Evolutionary conservation across 768 basidiomycete species (phyloP).

Genomic region (Pholiota conissans): DNA sequence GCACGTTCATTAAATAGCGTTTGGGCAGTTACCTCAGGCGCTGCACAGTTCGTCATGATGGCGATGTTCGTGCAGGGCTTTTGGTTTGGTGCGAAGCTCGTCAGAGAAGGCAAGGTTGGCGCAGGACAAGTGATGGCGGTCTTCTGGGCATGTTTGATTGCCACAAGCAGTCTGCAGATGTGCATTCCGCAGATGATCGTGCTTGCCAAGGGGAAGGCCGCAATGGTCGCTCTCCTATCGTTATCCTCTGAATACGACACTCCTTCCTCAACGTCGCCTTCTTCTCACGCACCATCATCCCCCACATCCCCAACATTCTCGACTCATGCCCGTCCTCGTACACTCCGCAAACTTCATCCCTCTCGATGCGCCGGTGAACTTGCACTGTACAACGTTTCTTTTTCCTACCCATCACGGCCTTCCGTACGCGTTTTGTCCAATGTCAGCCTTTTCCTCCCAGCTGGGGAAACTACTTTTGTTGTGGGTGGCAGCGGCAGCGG

Average conservation of each 20-base stretch:
- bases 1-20: conserved; percentile 59
- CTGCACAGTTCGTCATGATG: conserved; percentile 82
- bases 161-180: conserved; percentile 84
- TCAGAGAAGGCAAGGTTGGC: conserved; percentile 67
- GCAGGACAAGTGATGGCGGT: conserved; percentile 91
- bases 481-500: conserved; percentile 92
- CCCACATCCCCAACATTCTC: conserved; percentile 37
- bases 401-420: conserved; percentile 82
- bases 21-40: conserved; percentile 72
- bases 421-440: conserved; percentile 65
- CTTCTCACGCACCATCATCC: conserved; percentile 3
- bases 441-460: conserved; percentile 65
- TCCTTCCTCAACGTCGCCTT: conserved; percentile 29
- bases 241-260: conserved; percentile 47
- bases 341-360: conserved; percentile 68
- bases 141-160: conserved; percentile 96
- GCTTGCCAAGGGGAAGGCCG: conserved; percentile 80
- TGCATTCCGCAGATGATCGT: conserved; percentile 79
- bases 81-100: conserved; percentile 91
- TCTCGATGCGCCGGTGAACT: conserved; percentile 71
- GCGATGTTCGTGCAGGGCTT: conserved; percentile 96
- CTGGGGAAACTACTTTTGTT: conserved; percentile 85
- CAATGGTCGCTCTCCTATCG: conserved; percentile 64
- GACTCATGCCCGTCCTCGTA: conserved; percentile 38
- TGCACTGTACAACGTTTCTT: conserved; percentile 68